Percentiles rank a stretch among this genome's conserved stretches.
Conservation (phyloP, 192 early-diverging fungal species). For the Dissophora globulifera region DNA sequence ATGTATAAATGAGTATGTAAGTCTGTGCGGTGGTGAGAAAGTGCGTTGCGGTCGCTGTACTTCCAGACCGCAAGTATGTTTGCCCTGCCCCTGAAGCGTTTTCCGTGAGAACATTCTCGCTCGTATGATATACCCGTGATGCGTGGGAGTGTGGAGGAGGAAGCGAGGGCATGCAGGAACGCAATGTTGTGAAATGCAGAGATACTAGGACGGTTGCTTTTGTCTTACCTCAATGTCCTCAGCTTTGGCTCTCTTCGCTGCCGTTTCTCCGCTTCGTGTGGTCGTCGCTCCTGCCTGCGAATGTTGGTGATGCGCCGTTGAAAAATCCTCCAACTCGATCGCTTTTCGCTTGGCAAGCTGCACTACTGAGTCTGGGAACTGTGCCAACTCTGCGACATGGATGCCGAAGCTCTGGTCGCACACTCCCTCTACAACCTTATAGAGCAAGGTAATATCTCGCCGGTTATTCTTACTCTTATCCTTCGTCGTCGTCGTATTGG, state of each 20-base stretch:
- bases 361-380: constrained; percentile 88
- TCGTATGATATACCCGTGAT: too few relatives aligned
- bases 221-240: constrained; percentile 47
- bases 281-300: background rate
- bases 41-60: too few relatives aligned
- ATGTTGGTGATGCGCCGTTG: constrained; percentile 15
- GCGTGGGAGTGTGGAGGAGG: too few relatives aligned
- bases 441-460: constrained; percentile 88
- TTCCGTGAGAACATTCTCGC: too few relatives aligned
- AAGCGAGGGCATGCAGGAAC: too few relatives aligned
- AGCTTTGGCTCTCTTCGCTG: constrained; percentile 28
- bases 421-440: constrained; percentile 88
- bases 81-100: too few relatives aligned
- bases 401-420: constrained; percentile 99
- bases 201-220: background rate
- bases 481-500: constrained; percentile 20
- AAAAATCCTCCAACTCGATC: constrained; percentile 87
- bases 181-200: too few relatives aligned
- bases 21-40: too few relatives aligned
- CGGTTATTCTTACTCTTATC: constrained; percentile 11
- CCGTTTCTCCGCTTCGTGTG: constrained; percentile 17
- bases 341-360: constrained; percentile 87
- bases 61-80: too few relatives aligned
- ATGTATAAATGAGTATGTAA: too few relatives aligned
- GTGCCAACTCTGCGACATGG: constrained; percentile 94